These are phyloP conservation scores for Mycena sanguinolenta DNA, from an alignment of 768 basidiomycete species.

Conservation along the genomic window DNA sequence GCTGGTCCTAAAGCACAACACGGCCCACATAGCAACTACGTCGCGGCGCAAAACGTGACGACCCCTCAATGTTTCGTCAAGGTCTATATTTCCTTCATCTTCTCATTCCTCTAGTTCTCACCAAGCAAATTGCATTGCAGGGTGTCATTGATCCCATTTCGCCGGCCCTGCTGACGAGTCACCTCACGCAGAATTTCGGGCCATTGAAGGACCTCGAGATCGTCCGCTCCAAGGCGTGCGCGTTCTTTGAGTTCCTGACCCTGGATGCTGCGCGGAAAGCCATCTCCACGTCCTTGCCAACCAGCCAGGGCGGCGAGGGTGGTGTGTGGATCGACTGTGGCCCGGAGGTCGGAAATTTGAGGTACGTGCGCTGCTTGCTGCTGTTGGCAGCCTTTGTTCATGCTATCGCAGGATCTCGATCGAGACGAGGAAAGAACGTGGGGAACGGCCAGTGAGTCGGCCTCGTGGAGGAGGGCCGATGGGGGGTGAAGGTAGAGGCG, in stretches of 20 bases:
- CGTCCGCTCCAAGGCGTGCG: conserved; percentile 89
- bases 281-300: conserved; percentile 79
- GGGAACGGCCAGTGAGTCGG: conserved; percentile 78
- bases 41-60: conserved; percentile 73
- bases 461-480: conserved; percentile 73
- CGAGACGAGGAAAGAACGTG: conserved; percentile 93
- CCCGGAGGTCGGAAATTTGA: conserved; percentile 53
- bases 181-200: conserved; percentile 77
- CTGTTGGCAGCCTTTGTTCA: conserved; percentile 13
- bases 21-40: conserved; percentile 57
- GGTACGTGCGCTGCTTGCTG: conserved; percentile 22
- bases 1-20: conserved; percentile 51
- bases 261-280: conserved; percentile 89
- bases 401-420: conserved; percentile 67
- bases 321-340: conserved; percentile 84
- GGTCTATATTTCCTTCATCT: conserved; percentile 55
- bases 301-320: conserved; percentile 85
- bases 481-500: conserved; percentile 62
- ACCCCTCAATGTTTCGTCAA: conserved; percentile 94
- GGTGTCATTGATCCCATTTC: conserved; percentile 80
- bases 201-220: conserved; percentile 91
- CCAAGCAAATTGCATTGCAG: conserved; percentile 47
- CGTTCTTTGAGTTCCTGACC: conserved; percentile 89
- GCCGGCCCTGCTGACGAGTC: conserved; percentile 60
- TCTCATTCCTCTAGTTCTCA: conserved; percentile 13